Conservation (phyloP, 768 basidiomycete species). For the Termitomyces sp. region DNA sequence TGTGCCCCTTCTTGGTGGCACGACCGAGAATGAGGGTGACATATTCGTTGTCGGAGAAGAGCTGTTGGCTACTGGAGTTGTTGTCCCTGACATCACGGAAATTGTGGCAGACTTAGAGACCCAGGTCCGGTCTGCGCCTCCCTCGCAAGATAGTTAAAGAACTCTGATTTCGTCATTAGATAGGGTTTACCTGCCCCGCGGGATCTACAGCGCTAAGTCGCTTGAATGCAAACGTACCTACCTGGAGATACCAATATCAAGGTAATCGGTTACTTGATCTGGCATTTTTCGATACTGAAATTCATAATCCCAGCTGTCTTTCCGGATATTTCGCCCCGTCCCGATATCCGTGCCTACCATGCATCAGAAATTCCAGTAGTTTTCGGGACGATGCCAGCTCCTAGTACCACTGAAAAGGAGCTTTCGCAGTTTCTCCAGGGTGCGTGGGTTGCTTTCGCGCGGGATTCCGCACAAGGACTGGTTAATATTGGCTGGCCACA, state of each 20-base stretch:
- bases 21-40: conserved; percentile 29
- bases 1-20: conserved; percentile 21
- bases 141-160: background rate
- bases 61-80: conserved; percentile 20
- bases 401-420: conserved; percentile 19
- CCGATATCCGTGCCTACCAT: conserved; percentile 33
- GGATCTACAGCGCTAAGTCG: conserved; percentile 22
- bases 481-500: conserved; percentile 21
- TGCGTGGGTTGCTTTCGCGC: conserved; percentile 40
- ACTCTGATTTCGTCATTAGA: background rate
- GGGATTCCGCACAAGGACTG: conserved; percentile 28
- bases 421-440: conserved; percentile 30
- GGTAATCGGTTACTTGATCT: conserved; percentile 14
- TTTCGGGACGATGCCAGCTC: conserved; percentile 29
- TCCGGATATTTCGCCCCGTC: conserved; percentile 27
- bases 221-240: conserved; percentile 18
- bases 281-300: too few relatives aligned
- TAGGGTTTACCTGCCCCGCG: conserved; percentile 26
- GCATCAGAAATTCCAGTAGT: conserved; percentile 34
- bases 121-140: conserved; percentile 16
- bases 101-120: conserved; percentile 25
- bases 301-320: conserved; percentile 25
- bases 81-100: conserved; percentile 24
- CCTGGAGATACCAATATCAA: conserved; percentile 19
- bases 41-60: conserved; percentile 26